Percentiles rank a stretch among this genome's conserved stretches.
phyloP scores from a whole-genome alignment of 2,329 filamentous ascomycete species.

The Diaporthe citrichinensis region DNA sequence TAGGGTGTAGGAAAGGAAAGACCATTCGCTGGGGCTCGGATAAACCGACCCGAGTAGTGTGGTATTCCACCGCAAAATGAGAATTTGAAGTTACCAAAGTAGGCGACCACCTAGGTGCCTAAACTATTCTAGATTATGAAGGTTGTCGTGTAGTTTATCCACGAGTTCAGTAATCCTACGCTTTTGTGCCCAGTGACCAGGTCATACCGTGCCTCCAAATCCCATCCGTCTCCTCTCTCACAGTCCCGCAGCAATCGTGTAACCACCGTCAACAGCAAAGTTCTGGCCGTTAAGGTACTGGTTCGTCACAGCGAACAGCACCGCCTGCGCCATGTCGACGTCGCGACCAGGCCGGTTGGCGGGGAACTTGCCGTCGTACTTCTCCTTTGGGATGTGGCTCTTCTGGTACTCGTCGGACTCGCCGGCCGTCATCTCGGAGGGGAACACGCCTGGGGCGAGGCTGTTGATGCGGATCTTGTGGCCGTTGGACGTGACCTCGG shows the following conservation, averaged over 20 bases:
- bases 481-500: constrained; percentile 69
- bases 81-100: not conserved
- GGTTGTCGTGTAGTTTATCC: not conserved
- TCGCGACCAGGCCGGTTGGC: constrained; percentile 66
- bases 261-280: constrained; percentile 67
- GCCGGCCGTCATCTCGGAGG: constrained; percentile 78
- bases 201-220: not conserved
- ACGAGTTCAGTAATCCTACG: not conserved
- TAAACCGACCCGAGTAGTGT: not conserved
- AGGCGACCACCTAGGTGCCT: no score
- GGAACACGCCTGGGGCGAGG: constrained; percentile 80
- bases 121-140: not conserved
- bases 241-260: constrained; percentile 56
- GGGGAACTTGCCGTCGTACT: constrained; percentile 69
- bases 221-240: not conserved
- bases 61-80: not conserved
- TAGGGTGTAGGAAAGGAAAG: not conserved
- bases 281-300: constrained; percentile 57
- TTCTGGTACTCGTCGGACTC: constrained; percentile 66
- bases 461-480: constrained; percentile 79
- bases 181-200: not conserved
- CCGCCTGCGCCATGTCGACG: constrained; percentile 69
- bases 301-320: constrained; percentile 65
- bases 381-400: constrained; percentile 69
- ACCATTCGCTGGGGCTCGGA: not conserved